Evolutionary conservation across 257 asterid species (phyloP).

Genomic region (Euphrasia confusa): DNA sequence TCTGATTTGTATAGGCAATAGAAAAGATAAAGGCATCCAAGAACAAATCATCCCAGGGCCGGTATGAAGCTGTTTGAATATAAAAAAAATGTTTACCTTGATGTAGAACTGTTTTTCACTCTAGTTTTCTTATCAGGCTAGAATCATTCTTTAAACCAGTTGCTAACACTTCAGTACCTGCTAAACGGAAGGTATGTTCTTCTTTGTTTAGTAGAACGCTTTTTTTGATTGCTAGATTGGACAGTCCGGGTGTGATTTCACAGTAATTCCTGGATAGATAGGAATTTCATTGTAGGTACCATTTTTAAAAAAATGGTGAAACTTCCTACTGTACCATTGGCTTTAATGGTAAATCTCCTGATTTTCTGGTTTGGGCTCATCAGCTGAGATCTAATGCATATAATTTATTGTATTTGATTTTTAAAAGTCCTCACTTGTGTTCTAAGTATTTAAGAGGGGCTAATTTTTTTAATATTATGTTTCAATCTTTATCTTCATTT

Average conservation of each 20-base stretch:
- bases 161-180: slow-evolving; percentile 56
- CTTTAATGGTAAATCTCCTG: not conserved
- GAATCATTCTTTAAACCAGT: slow-evolving; percentile 95
- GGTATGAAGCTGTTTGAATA: slow-evolving; percentile 44
- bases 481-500: not conserved
- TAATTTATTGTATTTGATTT: not conserved
- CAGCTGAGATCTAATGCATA: slow-evolving; percentile 4
- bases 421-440: not conserved
- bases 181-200: slow-evolving; percentile 69
- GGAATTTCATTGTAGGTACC: not conserved
- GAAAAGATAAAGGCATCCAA: slow-evolving; percentile 96
- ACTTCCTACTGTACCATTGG: slow-evolving; percentile 6
- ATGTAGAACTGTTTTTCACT: slow-evolving; percentile 16
- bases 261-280: not conserved
- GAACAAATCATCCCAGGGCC: slow-evolving; percentile 88
- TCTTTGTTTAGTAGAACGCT: not conserved
- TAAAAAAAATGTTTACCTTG: slow-evolving; percentile 17
- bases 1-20: slow-evolving; percentile 52
- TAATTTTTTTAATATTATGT: not conserved
- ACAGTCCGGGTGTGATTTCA: not conserved
- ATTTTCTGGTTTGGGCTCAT: not conserved
- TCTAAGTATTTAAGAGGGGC: not conserved
- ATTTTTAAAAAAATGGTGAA: slow-evolving; percentile 4
- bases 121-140: slow-evolving; percentile 47
- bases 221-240: slow-evolving; percentile 8